Evolutionary conservation across 345 rosid species (phyloP).

Genomic region (Citrus sp.): DNA sequence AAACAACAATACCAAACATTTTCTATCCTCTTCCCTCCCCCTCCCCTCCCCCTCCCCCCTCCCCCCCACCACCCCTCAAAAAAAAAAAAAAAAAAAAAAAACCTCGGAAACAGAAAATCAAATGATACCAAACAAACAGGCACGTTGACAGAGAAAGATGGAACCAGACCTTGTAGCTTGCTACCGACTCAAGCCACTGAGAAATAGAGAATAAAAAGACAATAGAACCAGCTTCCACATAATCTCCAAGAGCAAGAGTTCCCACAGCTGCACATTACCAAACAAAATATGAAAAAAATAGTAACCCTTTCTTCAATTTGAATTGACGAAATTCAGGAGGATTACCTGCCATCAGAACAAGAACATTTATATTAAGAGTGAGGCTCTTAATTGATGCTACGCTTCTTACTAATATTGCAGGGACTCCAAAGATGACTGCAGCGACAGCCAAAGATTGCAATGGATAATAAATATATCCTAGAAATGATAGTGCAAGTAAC

Average conservation of each 20-base stretch:
- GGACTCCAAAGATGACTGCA: constrained; percentile 34
- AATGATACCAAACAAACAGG: too few relatives aligned
- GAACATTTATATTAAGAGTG: constrained; percentile 64
- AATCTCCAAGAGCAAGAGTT: constrained; percentile 71
- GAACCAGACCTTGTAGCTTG: constrained; percentile 72
- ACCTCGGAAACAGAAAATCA: not conserved
- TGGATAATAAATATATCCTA: constrained; percentile 59
- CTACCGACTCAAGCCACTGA: constrained; percentile 85
- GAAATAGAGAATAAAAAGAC: constrained; percentile 82
- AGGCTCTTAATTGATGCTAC: constrained; percentile 40
- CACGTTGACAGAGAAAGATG: not conserved
- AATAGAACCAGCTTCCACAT: constrained; percentile 75
- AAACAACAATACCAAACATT: too few relatives aligned
- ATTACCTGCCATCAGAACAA: constrained; percentile 73
- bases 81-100: too few relatives aligned
- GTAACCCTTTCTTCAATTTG: too few relatives aligned
- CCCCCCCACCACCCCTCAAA: too few relatives aligned
- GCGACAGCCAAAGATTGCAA: constrained; percentile 64
- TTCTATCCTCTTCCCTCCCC: too few relatives aligned
- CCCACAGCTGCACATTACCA: constrained; percentile 51
- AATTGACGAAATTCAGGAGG: too few relatives aligned
- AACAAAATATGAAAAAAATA: too few relatives aligned
- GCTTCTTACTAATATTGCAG: constrained; percentile 51
- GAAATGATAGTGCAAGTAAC: constrained; percentile 47
- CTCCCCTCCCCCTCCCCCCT: too few relatives aligned